Evolutionary conservation across 805 yeast genomes (phyloP), one percentile per base, ranked within the genome.

Genomic region (Alloascoidea hylecoeti): DNA sequence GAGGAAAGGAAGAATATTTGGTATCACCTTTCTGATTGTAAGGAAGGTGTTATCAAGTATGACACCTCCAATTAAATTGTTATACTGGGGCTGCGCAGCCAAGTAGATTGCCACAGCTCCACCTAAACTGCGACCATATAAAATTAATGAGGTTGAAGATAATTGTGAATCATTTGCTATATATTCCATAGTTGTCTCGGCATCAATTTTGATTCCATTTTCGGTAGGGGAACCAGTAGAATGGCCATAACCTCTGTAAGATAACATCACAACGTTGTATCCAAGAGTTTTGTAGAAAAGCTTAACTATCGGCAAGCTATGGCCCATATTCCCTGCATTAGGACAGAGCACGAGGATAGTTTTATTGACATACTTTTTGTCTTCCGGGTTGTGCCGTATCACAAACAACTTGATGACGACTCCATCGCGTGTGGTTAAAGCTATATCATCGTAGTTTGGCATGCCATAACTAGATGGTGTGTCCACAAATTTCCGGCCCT

Each of bases 241-340:
- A 36, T 65, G 58, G 0, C 96, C 96, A 55, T 88, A 88, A 0
- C 98, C 97, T 48, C 98, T 63, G 56, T 89, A 89, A 1, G 94
- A 83, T 47, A 84, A 80, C 3, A 83, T 73, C 36, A 89, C 70
- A 2, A 86, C 95, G 54, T 88, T 85, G 57, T 76, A 73, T 12
- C 74, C 72, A 55, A 78, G 67, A 30, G 64, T 58, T 36, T 64
- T 58, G 56, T 72, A 82, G 44, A 88, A 75, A 5, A 78, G 55
- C 36, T 76, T 65, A 2, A 82, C 94, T 5, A 85, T 71, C 1
- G 96, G 95, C 36, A 89, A 60, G 18, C 81, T 77, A 51, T 84
- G 85, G 14, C 97, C 97, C 45, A 89, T 89, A 54, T 92, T 89
- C 3, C 97, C 97, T 2, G 96, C 96, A 57, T 89, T 89, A 3